Base-by-base conservation (phyloP, 1,139 yeast species). In the Kodamaea arcana region DNA sequence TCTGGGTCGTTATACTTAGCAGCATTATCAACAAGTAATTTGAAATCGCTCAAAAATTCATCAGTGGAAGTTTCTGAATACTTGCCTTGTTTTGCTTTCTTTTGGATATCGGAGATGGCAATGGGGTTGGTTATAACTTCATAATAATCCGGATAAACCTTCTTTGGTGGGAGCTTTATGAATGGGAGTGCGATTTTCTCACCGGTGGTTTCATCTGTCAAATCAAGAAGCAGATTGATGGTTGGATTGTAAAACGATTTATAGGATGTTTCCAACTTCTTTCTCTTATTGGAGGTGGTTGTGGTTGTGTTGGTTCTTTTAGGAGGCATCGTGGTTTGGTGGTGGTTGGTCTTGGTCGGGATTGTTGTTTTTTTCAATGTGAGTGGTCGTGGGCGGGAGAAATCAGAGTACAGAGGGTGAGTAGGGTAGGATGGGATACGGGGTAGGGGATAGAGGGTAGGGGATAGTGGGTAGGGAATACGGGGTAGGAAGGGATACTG, bases 131-230 rank as follows among this genome's bases (percentile, higher is more conserved):
- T 57, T 24, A 85, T 78, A 40, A 81, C 67, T 35, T 77, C 73
- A 53, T 81, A 84, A 58, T 90, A 92, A 51, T 85, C 94, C 0
- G 97, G 95, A 46, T 84, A 87, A 26, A 75, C 62, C 46, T 82
- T 82, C 51, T 77, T 82, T 24, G 83, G 71, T 3, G 95, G 96
- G 27, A 86, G 63, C 47, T 79, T 78, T 37, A 78, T 54, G 50
- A 84, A 84, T 34, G 83, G 78, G 13, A 68, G 68, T 14, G 72
- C 69, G 23, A 78, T 51, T 33, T 47, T 50, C 29, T 65, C 48
- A 35, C 59, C 58, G 34, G 60, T 60, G 9, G 46, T 52, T 23
- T 58, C 65, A 35, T 62, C 69, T 27, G 54, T 54, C 33, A 69
- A 46, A 9, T 51, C 51, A 33, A 50, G 39, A 3, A 62, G 55